These are phyloP conservation scores for Colletotrichum lentis DNA, from an alignment of 2,329 filamentous ascomycete genomes.

Conservation along the genomic window DNA sequence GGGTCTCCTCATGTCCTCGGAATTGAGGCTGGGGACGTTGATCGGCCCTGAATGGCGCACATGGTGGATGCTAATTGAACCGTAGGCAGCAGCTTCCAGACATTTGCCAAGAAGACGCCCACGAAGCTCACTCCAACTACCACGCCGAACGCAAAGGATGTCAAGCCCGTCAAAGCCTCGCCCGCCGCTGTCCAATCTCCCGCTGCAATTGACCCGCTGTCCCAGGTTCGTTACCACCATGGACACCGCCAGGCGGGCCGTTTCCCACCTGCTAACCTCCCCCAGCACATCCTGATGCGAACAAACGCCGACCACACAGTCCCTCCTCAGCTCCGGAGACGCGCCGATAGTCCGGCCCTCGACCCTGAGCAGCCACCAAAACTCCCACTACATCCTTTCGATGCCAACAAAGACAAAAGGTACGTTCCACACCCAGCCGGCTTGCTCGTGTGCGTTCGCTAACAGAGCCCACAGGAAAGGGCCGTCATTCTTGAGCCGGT, in stretches of 20 bases:
- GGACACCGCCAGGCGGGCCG: background rate
- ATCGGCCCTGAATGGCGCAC: constrained; percentile 16
- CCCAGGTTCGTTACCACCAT: constrained; percentile 41
- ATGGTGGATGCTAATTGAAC: constrained; percentile 24
- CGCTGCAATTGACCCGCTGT: constrained; percentile 44
- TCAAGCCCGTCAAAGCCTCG: constrained; percentile 36
- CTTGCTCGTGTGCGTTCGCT: background rate
- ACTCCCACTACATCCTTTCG: constrained; percentile 50
- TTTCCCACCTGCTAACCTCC: constrained; percentile 17
- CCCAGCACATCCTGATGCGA: constrained; percentile 69
- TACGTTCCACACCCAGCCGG: constrained; percentile 50
- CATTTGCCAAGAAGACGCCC: constrained; percentile 37
- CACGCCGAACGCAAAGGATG: constrained; percentile 37
- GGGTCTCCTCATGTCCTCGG: background rate
- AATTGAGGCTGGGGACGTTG: background rate
- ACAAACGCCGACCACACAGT: constrained; percentile 71
- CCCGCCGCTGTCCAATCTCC: constrained; percentile 32
- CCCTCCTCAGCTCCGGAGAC: constrained; percentile 62
- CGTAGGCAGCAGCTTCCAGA: constrained; percentile 33
- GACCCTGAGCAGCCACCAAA: constrained; percentile 53
- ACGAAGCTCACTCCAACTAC: constrained; percentile 31
- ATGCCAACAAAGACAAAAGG: constrained; percentile 70
- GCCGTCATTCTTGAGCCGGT: constrained; percentile 86
- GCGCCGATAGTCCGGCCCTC: constrained; percentile 60
- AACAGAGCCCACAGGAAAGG: constrained; percentile 70